Evolutionary conservation across 495 filamentous ascomycete species (phyloP), one percentile per base, ranked within the genome.

Genomic region (Lasiosphaeris hirsuta): DNA sequence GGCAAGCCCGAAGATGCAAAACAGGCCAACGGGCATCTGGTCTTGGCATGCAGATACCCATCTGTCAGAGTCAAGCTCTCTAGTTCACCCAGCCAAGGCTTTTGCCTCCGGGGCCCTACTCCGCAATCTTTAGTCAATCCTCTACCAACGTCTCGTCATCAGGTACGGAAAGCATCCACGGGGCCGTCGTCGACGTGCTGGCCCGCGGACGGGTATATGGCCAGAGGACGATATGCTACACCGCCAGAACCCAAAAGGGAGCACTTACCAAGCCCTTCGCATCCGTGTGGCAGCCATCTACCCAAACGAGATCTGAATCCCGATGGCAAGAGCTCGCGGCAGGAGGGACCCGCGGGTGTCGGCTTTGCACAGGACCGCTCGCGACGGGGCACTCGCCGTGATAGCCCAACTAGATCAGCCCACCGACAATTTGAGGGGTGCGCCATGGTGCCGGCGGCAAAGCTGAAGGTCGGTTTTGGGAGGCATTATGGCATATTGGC

Each of bases 31-130:
- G 19, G 46, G 37, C 15, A 5, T 13, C 35, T 50, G 13, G 44
- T 19, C 54, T 57, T 50, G 54, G 54, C 54, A 57, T 50, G 54
- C 54, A 50, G 44, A n/a, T 34, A 17, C 18, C 45, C 54, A 57
- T 57, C 45, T 54, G 38, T 44, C 40, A 34, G n/a, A n/a, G 17
- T 10, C 13, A n/a, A 10, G 13, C 5, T 30, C 23, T 30, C 23
- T 30, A 5, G 23, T 30, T 30, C 5, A 30, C 23, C 23, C 23
- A 30, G 23, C 23, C 23, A 2, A 30, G 23, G 23, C 23, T 5
- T 5, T 5, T 30, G 23, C 23, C 23, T 30, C 23, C 23, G 23
- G 23, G 2, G 5, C 23, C 23, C 23, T 30, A 30, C 23, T 30
- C 23, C 23, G 5, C 23, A 5, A 30, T 30, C 23, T 5, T 30